A percentile compares a stretch with the other conserved stretches of the same genome.
These are phyloP conservation scores for Nakazawaea ernobii DNA, from an alignment of 805 yeast genomes.

Conservation along the genomic window DNA sequence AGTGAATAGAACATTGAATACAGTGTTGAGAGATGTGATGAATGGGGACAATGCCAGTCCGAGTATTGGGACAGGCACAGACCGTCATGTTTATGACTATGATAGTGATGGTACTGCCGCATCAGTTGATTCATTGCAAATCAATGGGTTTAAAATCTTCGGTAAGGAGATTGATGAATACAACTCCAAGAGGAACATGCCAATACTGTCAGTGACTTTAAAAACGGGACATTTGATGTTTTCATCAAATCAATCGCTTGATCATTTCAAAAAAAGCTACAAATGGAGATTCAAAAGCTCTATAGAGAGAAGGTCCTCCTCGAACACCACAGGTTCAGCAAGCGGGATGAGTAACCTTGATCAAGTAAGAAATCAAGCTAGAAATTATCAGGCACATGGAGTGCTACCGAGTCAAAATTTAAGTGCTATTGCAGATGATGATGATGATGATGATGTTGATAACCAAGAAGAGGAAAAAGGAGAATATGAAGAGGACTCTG, in stretches of 20 bases:
- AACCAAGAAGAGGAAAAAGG: not conserved
- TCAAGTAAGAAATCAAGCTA: not conserved
- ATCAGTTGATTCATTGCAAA: constrained; percentile 5
- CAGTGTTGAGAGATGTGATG: constrained; percentile 8
- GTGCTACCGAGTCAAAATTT: not conserved
- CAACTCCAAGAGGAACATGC: constrained; percentile 11
- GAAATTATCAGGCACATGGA: not conserved
- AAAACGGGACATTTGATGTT: constrained; percentile 13
- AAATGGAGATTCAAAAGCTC: constrained; percentile 6
- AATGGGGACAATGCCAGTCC: not conserved
- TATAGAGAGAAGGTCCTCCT: not conserved
- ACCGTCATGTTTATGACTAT: not conserved
- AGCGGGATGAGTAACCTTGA: not conserved
- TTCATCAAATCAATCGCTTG: constrained; percentile 11
- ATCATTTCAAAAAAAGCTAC: constrained; percentile 9
- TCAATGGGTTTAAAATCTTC: constrained; percentile 4
- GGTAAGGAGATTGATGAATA: constrained; percentile 9
- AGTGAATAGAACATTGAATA: constrained; percentile 7
- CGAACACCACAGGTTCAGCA: not conserved
- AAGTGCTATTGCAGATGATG: constrained; percentile 4
- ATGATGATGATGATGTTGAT: not conserved
- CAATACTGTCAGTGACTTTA: constrained; percentile 10
- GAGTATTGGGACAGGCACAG: not conserved
- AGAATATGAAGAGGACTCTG: constrained; percentile 10
- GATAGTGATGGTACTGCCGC: constrained; percentile 12